Base-by-base conservation (phyloP, 2,329 filamentous ascomycete genomes). In the Diaporthe ampelina region DNA sequence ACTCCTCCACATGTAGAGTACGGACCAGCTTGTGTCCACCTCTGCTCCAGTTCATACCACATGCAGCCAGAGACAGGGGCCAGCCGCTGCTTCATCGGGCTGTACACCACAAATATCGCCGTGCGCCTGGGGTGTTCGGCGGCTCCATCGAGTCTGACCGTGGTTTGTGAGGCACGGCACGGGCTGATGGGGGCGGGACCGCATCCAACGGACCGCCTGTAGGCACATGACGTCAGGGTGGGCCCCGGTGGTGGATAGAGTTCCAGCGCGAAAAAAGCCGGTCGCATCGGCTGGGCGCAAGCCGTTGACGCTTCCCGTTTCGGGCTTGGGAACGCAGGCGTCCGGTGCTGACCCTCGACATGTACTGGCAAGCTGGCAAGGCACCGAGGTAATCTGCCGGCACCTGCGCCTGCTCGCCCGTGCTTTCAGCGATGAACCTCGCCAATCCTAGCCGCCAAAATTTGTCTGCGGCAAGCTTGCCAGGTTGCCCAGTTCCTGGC, bases 191-290 rank as follows among this genome's bases (percentile, higher is more conserved):
- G 32, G 48, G 32, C 45, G 32, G 35, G 13, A 71, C 58, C 17
- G 48, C n/a, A 10, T 52, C 35, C 13, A 8, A 45, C 15, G 40
- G 54, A 13, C 45, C 43, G 52, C 45, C 58, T 61, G 19, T 19
- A 35, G 24, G 26, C 9, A 40, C 48, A 50, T 74, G 73, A 74
- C 73, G 73, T 74, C 73, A 74, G 73, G 54, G 70, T 72, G 73
- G 73, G 61, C 37, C 73, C 58, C 29, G 40, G 40, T 29, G 32
- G 52, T 72, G 52, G 69, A 57, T 52, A 70, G 32, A 43, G 48
- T 65, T 74, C 67, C 67, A 72, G 67, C 73, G 73, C 58, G 50
- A 65, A 58, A 71, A 71, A 67, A 21, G 58, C 67, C 73, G 73
- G 48, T 63, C 57, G n/a, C 58, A 57, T 52, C 57, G 50, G 73